Base-by-base conservation (phyloP, 768 basidiomycete genomes). In the Naganishia vishniacii region DNA sequence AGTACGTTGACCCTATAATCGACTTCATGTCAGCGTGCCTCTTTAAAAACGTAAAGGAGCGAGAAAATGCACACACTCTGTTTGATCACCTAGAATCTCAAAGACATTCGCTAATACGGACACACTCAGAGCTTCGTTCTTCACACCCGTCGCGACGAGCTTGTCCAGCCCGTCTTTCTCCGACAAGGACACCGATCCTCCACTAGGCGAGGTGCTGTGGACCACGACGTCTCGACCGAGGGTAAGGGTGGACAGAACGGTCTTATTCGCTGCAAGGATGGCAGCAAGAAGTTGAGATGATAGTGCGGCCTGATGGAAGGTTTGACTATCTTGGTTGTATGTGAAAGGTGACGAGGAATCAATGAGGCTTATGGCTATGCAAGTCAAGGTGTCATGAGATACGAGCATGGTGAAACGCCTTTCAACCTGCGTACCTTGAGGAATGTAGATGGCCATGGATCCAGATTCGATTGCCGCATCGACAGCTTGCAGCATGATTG, bases 401-500 rank as follows among this genome's bases (percentile, higher is more conserved):
- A 41, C 45, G 23, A 60, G 46, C 8, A 7, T 59, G 29, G 16
- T 13, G 8, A 25, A 32, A 11, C 12, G 12, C 32, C 9, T 25
- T 26, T 40, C 12, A 4, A 4, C 28, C 7, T n/a, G 32, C 37
- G 16, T 32, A 88, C 89, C 84, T 78, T 86, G 81, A 3, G 92
- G 90, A 26, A 91, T 82, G 73, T 92, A 95, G 18, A 93, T 76
- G 18, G 91, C 88, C 23, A 93, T 81, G 88, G 89, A 92, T 28
- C 83, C 82, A 23, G 83, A 81, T 2, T 81, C 76, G 11, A 82
- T 69, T 34, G 85, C 86, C 67, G 89, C 85, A 41, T 87, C 81
- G 0, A 88, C 84, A 0, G 86, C 82, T 74, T 95, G 91, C 9
- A 92, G 79, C 31, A 94, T 77, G 9, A 88, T 75, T 65, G 83